phyloP scores from a whole-genome alignment of 768 basidiomycete species.

The Naganishia vishniacii region DNA sequence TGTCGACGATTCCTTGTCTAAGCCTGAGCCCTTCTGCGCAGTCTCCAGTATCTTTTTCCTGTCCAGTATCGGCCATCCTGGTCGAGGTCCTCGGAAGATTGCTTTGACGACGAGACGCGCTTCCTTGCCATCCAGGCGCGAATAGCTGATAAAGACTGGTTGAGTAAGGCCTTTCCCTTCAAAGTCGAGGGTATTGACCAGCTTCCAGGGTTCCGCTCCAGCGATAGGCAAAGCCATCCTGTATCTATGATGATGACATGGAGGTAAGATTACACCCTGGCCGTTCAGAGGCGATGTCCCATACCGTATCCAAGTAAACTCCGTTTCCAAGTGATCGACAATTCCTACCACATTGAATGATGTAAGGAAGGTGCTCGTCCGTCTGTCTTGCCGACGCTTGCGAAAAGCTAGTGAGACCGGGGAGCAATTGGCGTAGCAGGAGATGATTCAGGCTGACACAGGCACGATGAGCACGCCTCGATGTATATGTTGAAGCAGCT shows the following conservation, averaged over 20 bases:
- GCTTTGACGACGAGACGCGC: conserved; percentile 12
- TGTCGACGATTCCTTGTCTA: neutral
- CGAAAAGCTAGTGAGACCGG: too few species aligned
- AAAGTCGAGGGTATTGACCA: conserved; percentile 2
- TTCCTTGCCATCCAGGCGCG: conserved; percentile 14
- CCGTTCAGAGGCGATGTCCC: too few species aligned
- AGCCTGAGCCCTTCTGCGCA: neutral
- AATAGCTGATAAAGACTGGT: neutral
- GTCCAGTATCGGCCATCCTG: conserved; percentile 15
- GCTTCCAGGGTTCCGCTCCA: neutral
- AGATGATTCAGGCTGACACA: too few species aligned
- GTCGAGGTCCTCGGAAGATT: neutral
- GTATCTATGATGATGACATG: conserved; percentile 39
- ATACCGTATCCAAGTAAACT: too few species aligned
- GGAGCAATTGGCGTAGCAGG: too few species aligned
- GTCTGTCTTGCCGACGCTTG: too few species aligned
- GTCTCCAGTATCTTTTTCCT: conserved; percentile 8
- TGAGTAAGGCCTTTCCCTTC: conserved; percentile 9
- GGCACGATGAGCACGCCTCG: too few species aligned
- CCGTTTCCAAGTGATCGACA: too few species aligned
- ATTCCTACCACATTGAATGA: too few species aligned
- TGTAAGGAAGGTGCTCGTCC: too few species aligned
- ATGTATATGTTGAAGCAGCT: too few species aligned
- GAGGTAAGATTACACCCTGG: neutral
- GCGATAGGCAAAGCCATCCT: conserved; percentile 1